A percentile compares a stretch with the other conserved stretches of the same genome.
Conservation (phyloP, 2,329 filamentous ascomycete genomes). For the Pseudogymnoascus pannorum region DNA sequence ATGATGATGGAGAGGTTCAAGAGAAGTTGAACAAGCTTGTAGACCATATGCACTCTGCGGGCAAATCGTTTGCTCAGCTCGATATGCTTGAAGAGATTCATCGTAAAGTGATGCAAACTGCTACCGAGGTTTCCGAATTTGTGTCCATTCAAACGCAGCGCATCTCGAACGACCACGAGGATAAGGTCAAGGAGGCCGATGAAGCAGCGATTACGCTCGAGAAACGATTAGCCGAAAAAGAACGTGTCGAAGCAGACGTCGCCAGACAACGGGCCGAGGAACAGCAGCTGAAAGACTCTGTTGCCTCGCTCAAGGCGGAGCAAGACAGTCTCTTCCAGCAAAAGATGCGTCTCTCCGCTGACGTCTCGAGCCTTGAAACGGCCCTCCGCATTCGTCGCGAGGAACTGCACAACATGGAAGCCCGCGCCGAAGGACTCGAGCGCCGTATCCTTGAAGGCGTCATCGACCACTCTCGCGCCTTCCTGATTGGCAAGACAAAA, state of each 20-base stretch:
- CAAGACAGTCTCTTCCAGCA: conserved; percentile 70
- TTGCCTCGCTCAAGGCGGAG: conserved; percentile 45
- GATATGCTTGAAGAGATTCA: conserved; percentile 85
- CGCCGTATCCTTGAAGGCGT: conserved; percentile 90
- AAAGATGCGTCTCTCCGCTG: conserved; percentile 72
- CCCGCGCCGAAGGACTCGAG: conserved; percentile 79
- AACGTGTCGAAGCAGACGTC: conserved; percentile 49
- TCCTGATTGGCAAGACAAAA: conserved; percentile 67
- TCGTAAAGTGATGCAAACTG: conserved; percentile 75
- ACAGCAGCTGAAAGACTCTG: conserved; percentile 51
- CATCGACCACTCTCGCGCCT: conserved; percentile 87
- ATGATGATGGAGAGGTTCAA: conserved; percentile 55
- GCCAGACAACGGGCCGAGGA: conserved; percentile 48
- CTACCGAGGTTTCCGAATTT: conserved; percentile 76
- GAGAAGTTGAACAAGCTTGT: conserved; percentile 53
- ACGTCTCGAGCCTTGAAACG: conserved; percentile 86
- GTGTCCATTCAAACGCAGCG: conserved; percentile 68
- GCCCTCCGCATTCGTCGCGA: conserved; percentile 83
- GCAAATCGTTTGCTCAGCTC: conserved; percentile 66
- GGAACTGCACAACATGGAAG: conserved; percentile 85
- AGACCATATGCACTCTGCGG: conserved; percentile 56
- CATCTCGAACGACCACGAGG: conserved; percentile 69
- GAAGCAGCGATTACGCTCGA: conserved; percentile 77
- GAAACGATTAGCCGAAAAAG: conserved; percentile 60
- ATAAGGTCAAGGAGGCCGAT: conserved; percentile 69